These are phyloP conservation scores for Pseudocercospora cruenta DNA, from an alignment of 2,329 filamentous ascomycete species.

Conservation along the genomic window DNA sequence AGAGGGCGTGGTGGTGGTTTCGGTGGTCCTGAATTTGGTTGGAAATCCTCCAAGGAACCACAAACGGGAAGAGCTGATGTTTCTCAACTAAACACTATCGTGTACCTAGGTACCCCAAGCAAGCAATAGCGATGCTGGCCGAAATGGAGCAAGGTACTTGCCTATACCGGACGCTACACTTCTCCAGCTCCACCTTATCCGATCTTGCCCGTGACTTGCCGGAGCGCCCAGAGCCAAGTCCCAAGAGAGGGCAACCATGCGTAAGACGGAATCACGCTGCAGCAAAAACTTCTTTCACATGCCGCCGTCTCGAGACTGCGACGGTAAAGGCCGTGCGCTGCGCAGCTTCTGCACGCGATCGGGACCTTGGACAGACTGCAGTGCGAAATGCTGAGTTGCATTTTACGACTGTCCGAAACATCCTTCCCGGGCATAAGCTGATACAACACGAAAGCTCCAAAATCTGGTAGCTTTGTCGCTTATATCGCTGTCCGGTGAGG, in stretches of 20 bases:
- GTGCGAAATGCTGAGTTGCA: constrained; percentile 4
- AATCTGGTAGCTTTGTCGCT: constrained; percentile 16
- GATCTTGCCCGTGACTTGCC: constrained; percentile 2
- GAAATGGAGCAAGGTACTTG: neutral
- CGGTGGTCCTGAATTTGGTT: neutral
- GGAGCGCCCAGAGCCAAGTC: neutral
- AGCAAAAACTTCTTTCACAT: constrained; percentile 6
- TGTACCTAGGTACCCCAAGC: neutral
- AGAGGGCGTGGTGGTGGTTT: neutral
- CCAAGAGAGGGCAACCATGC: neutral
- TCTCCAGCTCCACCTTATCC: neutral
- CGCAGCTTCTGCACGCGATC: constrained; percentile 6
- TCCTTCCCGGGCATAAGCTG: constrained; percentile 1
- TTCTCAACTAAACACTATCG: neutral
- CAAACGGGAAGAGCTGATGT: neutral
- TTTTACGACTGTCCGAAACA: neutral
- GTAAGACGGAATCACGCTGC: neutral
- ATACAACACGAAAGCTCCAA: neutral
- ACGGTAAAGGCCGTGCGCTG: neutral
- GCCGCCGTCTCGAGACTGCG: neutral
- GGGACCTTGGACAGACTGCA: neutral
- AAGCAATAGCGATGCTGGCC: neutral
- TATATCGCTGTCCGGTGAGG: neutral
- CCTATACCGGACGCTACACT: neutral
- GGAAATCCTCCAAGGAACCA: constrained; percentile 5